Conservation (phyloP, 2,329 filamentous ascomycete species). For the Huntiella decipiens region DNA sequence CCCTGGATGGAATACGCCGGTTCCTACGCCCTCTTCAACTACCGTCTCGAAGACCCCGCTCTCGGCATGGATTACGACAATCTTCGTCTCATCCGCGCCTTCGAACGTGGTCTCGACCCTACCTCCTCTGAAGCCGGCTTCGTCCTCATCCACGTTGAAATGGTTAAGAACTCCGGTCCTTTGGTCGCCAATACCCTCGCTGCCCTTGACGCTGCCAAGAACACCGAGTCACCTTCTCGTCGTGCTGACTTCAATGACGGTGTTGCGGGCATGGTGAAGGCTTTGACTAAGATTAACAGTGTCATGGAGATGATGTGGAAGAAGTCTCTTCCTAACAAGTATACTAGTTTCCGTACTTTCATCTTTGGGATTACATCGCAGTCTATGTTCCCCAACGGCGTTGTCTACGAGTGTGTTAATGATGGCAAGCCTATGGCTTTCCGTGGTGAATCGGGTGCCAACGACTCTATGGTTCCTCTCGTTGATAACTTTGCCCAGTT, state of each 20-base stretch:
- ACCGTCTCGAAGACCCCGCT: slow-evolving; percentile 37
- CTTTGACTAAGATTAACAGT: slow-evolving; percentile 35
- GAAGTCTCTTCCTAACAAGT: slow-evolving; percentile 65
- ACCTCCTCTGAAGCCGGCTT: slow-evolving; percentile 84
- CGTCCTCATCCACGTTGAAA: slow-evolving; percentile 87
- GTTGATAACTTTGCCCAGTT: slow-evolving; percentile 77
- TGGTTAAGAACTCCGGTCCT: slow-evolving; percentile 71
- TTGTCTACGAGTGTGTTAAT: slow-evolving; percentile 71
- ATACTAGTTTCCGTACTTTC: slow-evolving; percentile 84
- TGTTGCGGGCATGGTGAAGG: slow-evolving; percentile 39
- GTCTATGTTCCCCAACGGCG: slow-evolving; percentile 83
- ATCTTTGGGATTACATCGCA: slow-evolving; percentile 92
- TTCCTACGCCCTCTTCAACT: slow-evolving; percentile 51
- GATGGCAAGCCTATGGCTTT: slow-evolving; percentile 54
- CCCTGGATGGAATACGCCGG: slow-evolving; percentile 79
- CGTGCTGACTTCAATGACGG: slow-evolving; percentile 45
- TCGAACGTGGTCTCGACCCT: slow-evolving; percentile 75
- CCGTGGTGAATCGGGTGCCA: slow-evolving; percentile 82
- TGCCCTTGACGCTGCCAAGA: slow-evolving; percentile 36
- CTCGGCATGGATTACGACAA: slow-evolving; percentile 42
- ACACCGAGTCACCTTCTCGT: slow-evolving; percentile 18
- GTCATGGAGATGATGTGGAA: slow-evolving; percentile 92
- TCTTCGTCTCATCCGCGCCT: slow-evolving; percentile 73
- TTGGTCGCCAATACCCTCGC: slow-evolving; percentile 55
- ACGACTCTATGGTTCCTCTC: slow-evolving; percentile 84